phyloP scores from a whole-genome alignment of 2,329 filamentous ascomycete genomes.

The Sphaerulina vaccinii region DNA sequence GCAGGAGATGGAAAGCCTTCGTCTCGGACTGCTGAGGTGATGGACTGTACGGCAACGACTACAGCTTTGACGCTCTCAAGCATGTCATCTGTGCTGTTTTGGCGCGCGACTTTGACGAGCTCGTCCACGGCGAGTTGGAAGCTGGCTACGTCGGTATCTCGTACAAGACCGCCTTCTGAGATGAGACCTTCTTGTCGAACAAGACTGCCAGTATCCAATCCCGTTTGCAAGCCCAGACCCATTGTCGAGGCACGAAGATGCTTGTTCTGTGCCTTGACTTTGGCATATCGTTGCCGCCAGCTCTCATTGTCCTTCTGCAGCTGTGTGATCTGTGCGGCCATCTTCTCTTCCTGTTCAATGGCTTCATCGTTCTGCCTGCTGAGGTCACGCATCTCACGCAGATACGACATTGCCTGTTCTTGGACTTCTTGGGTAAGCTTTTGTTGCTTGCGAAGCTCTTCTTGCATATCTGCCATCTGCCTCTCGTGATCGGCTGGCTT shows the following conservation, averaged over 20 bases:
- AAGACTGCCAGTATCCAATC: constrained; percentile 62
- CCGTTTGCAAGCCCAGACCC: constrained; percentile 61
- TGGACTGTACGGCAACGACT: constrained; percentile 75
- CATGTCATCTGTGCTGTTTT: constrained; percentile 69
- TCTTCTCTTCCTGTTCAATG: constrained; percentile 76
- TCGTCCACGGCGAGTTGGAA: constrained; percentile 96
- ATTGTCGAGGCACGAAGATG: constrained; percentile 77
- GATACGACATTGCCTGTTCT: constrained; percentile 75
- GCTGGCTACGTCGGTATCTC: constrained; percentile 88
- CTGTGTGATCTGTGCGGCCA: constrained; percentile 70
- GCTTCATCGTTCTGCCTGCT: constrained; percentile 76
- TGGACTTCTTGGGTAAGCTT: constrained; percentile 83
- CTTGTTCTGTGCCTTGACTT: constrained; percentile 81
- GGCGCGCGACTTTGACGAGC: constrained; percentile 72
- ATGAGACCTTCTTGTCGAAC: constrained; percentile 59
- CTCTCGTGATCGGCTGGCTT: constrained; percentile 58
- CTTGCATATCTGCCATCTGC: constrained; percentile 58
- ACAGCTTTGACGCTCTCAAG: constrained; percentile 86
- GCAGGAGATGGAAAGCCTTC: constrained; percentile 36
- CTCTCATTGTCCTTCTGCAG: constrained; percentile 82
- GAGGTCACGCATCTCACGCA: constrained; percentile 84
- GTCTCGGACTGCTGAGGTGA: constrained; percentile 70
- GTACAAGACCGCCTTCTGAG: constrained; percentile 72
- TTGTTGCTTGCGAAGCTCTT: constrained; percentile 73
- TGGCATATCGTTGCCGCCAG: constrained; percentile 88